These are phyloP conservation scores for Mycena rebaudengoi DNA, from an alignment of 768 basidiomycete species.

Conservation along the genomic window DNA sequence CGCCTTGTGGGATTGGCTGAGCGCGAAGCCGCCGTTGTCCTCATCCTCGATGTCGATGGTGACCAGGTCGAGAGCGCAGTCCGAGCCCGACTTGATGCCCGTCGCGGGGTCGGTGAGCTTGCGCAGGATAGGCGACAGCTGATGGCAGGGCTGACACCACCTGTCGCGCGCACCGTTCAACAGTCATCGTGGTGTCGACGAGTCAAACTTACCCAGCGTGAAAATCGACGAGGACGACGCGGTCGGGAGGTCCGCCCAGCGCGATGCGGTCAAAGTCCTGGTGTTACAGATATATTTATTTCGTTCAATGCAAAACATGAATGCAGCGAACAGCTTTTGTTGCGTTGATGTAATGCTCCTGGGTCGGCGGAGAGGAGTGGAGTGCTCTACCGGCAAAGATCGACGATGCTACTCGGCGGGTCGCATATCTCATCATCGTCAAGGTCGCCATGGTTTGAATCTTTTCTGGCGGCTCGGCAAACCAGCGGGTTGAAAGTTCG, in stretches of 20 bases:
- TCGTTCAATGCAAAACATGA: neutral
- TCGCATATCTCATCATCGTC: too few relatives aligned
- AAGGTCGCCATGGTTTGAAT: too few relatives aligned
- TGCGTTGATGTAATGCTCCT: constrained; percentile 55
- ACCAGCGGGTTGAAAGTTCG: too few relatives aligned
- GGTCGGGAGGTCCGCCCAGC: constrained; percentile 46
- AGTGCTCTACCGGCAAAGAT: constrained; percentile 40
- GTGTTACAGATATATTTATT: neutral
- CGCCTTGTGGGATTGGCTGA: constrained; percentile 64
- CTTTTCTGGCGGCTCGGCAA: too few relatives aligned
- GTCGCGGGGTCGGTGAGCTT: constrained; percentile 62
- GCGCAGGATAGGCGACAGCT: constrained; percentile 75
- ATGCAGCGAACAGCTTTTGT: constrained; percentile 50
- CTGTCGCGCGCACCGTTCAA: constrained; percentile 41
- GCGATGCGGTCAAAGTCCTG: constrained; percentile 23
- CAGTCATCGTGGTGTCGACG: neutral
- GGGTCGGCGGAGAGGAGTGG: constrained; percentile 50
- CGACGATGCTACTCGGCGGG: too few relatives aligned
- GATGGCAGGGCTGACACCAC: constrained; percentile 83
- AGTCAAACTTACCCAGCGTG: constrained; percentile 77
- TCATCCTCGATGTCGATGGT: constrained; percentile 72
- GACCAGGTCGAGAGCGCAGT: constrained; percentile 71
- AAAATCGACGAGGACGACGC: constrained; percentile 78
- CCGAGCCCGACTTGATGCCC: constrained; percentile 60
- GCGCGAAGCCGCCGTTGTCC: constrained; percentile 47